phyloP scores from a whole-genome alignment of 2,329 filamentous ascomycete species.

The Phaeoacremonium minimum region DNA sequence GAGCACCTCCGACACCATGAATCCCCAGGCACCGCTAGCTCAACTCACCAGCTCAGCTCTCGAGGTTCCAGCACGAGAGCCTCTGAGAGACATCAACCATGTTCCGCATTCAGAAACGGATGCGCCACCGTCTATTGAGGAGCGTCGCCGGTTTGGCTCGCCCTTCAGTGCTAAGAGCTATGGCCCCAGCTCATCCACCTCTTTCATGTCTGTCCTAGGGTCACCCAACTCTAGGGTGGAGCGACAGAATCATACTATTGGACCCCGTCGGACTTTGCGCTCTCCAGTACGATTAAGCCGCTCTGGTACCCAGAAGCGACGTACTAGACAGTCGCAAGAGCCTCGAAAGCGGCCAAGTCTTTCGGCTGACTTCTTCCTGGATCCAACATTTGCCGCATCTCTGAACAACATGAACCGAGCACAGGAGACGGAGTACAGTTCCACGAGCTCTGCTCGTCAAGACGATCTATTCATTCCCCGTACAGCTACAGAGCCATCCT shows the following conservation, averaged over 20 bases:
- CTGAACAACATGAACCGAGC: too few relatives aligned
- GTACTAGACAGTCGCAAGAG: constrained; percentile 43
- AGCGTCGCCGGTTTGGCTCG: constrained; percentile 41
- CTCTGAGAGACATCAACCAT: constrained; percentile 13
- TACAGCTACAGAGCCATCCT: constrained; percentile 18
- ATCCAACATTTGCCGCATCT: too few relatives aligned
- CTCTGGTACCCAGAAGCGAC: constrained; percentile 51
- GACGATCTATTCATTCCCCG: constrained; percentile 36
- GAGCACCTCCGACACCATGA: constrained; percentile 63
- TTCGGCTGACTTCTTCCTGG: constrained; percentile 48
- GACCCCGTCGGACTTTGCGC: constrained; percentile 43
- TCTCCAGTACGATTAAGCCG: constrained; percentile 52
- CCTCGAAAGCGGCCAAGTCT: constrained; percentile 52
- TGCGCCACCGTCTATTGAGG: constrained; percentile 20
- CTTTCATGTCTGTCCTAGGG: constrained; percentile 34
- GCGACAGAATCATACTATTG: constrained; percentile 44
- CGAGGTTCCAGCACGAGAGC: constrained; percentile 12
- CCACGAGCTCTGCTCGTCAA: constrained; percentile 22
- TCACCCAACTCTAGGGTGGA: constrained; percentile 26
- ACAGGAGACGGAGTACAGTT: constrained; percentile 26
- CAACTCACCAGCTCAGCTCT: constrained; percentile 47
- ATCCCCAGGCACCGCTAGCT: constrained; percentile 56
- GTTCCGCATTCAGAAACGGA: constrained; percentile 8
- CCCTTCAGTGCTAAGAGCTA: constrained; percentile 57
- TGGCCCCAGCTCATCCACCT: constrained; percentile 54